These are phyloP conservation scores for Durusdinium trenchii DNA, from an alignment of 73 alveolate species.

Conservation along the genomic window DNA sequence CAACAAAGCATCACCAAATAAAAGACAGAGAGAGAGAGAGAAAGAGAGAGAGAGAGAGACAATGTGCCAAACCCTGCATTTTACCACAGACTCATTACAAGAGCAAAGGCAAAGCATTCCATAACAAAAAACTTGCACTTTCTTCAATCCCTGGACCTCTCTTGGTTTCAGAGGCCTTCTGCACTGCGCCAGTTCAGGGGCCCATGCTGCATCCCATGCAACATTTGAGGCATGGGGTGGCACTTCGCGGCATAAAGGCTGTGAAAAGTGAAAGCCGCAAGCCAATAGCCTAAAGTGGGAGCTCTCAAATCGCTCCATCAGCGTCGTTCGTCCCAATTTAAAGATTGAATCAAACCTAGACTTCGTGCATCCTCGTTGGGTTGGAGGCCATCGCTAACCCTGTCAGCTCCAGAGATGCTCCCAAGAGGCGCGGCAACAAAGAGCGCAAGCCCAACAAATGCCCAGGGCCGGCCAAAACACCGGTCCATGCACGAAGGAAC, in stretches of 20 bases:
- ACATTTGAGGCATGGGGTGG: neutral
- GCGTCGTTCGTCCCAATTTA: neutral
- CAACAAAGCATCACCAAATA: too few species aligned
- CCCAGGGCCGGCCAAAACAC: conserved; percentile 47
- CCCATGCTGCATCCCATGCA: conserved; percentile 77
- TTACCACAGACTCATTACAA: too few species aligned
- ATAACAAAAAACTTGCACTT: too few species aligned
- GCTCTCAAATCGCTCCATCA: neutral
- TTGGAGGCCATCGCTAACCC: neutral
- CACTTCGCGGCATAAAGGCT: conserved; percentile 1
- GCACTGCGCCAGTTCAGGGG: conserved; percentile 65
- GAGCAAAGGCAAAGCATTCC: too few species aligned
- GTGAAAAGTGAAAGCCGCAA: conserved; percentile 19
- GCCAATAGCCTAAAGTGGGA: conserved; percentile 31
- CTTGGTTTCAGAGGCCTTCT: conserved; percentile 60
- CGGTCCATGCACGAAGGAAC: conserved; percentile 71
- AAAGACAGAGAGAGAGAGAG: too few species aligned
- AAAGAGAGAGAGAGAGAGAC: too few species aligned
- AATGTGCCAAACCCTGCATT: too few species aligned
- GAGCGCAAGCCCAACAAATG: neutral
- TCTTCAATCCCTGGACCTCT: too few species aligned
- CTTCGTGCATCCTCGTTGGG: neutral
- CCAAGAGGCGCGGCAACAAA: neutral
- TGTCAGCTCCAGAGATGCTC: neutral
- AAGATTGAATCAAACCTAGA: neutral